These are phyloP conservation scores for Perilla frutescens DNA, from an alignment of 257 asterid species.

Conservation along the genomic window DNA sequence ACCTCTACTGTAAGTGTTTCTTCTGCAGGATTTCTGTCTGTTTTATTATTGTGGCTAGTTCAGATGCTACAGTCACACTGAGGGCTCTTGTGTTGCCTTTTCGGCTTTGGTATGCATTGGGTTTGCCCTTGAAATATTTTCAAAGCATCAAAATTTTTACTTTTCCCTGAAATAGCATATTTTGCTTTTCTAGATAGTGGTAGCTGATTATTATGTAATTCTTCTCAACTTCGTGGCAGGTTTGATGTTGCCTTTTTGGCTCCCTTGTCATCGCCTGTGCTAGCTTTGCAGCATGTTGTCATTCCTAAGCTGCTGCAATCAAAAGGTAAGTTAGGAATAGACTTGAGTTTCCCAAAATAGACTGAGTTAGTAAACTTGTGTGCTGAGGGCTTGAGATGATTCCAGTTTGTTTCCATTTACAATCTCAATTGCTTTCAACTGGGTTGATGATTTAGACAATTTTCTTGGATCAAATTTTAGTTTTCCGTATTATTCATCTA, in stretches of 20 bases:
- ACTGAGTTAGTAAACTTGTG: neutral
- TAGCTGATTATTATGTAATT: conserved; percentile 20
- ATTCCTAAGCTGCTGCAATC: conserved; percentile 53
- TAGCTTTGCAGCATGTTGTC: conserved; percentile 77
- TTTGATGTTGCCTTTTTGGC: conserved; percentile 79
- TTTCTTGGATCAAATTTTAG: conserved; percentile 5
- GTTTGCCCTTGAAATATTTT: conserved; percentile 25
- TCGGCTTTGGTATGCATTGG: conserved; percentile 68
- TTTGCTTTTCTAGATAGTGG: conserved; percentile 6
- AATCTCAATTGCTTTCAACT: too few relatives aligned
- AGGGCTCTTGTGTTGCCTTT: conserved; percentile 90
- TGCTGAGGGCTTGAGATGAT: conserved; percentile 20
- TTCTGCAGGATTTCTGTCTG: conserved; percentile 75
- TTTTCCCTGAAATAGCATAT: conserved; percentile 15
- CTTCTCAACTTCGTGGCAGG: conserved; percentile 57
- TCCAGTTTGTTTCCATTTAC: too few relatives aligned
- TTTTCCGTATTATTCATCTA: neutral
- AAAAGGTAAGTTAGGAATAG: conserved; percentile 56
- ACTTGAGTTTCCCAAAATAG: conserved; percentile 1
- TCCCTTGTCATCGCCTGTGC: conserved; percentile 74
- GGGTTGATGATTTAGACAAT: neutral
- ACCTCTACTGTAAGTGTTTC: conserved; percentile 26
- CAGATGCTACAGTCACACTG: conserved; percentile 87
- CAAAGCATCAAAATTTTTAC: conserved; percentile 6
- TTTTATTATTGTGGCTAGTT: conserved; percentile 86